Evolutionary conservation across 179 eudicot species (phyloP), one percentile per base, ranked within the genome.

Genomic region (Silene noctiflora): DNA sequence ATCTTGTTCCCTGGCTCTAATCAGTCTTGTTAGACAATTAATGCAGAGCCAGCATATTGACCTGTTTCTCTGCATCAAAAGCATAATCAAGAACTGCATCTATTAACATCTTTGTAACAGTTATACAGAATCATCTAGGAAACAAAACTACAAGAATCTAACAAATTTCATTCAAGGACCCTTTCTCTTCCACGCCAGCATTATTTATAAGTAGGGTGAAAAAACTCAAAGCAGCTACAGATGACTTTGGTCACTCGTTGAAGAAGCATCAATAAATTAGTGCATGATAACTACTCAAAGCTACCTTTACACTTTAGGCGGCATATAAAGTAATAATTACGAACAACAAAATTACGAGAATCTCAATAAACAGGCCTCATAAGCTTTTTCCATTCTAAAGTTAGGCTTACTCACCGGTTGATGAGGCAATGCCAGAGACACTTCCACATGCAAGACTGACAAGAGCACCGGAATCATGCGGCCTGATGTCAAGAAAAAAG

Each of bases 371-470:
- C 29, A 9, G 19, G 25, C 14, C 17, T 19, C 29, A 77, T 62
- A 22, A 46, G 71, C 63, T 75, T 39, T 62, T 44, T 53, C 24
- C 27, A 66, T 27, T 39, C 3, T 46, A 69, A 76, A 76, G 69
- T 74, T 46, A 72, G 48, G 66, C 17, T 79, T n/a, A 81, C 96
- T 81, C 78, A 94, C 98, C 97, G 80, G 93, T 83, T 53, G 99
- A 95, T 63, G 99, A 88, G 31, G 96, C 99, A 75, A 96, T 84
- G 78, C 98, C 99, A 61, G 99, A 91, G 72, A 96, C 67, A 80
- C 98, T 91, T 80, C 98, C 99, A 89, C 97, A 95, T 73, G 93
- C 96, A 79, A 95, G 98, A 89, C 98, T 89, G 76, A 90, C 92
- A 33, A 91, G 85, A 70, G 80, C 88, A 78, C 82, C 63, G 22